These are phyloP conservation scores for Aurifilum marmelostoma DNA, from an alignment of 2,329 filamentous ascomycete species.

Conservation along the genomic window DNA sequence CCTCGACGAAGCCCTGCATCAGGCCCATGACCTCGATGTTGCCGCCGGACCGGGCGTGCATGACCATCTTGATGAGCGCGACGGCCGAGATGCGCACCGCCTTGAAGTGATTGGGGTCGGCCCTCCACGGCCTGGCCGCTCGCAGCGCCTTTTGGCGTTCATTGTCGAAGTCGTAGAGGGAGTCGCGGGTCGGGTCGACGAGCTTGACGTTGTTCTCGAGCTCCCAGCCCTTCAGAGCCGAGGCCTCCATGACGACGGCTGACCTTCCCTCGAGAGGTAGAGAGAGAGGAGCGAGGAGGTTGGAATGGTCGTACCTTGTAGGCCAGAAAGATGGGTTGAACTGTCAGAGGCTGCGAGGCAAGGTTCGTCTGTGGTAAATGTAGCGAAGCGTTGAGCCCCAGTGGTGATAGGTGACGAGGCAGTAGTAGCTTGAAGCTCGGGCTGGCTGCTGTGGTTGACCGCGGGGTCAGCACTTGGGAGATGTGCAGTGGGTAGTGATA, in stretches of 20 bases:
- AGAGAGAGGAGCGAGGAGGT: neutral
- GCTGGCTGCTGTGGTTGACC: neutral
- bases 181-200: conserved; percentile 84
- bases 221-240: conserved; percentile 50
- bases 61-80: conserved; percentile 97
- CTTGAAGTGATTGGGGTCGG: conserved; percentile 86
- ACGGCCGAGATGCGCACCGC: conserved; percentile 90
- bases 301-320: neutral
- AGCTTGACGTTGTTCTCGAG: conserved; percentile 84
- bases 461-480: conserved; percentile 13
- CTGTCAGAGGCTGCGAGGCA: neutral
- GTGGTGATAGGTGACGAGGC: neutral
- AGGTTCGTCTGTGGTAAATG: neutral
- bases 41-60: conserved; percentile 96
- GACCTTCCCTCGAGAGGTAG: neutral
- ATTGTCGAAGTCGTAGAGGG: conserved; percentile 82
- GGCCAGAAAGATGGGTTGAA: neutral
- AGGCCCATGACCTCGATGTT: conserved; percentile 94
- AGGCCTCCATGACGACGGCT: conserved; percentile 27
- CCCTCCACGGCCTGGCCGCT: conserved; percentile 72
- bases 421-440: neutral
- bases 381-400: neutral
- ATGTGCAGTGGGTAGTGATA: conserved; percentile 29
- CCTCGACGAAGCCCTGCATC: conserved; percentile 93
- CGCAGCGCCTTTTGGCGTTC: conserved; percentile 69